Conservation (phyloP, 352 stramenopile genomes). For the Phytophthora citricola region DNA sequence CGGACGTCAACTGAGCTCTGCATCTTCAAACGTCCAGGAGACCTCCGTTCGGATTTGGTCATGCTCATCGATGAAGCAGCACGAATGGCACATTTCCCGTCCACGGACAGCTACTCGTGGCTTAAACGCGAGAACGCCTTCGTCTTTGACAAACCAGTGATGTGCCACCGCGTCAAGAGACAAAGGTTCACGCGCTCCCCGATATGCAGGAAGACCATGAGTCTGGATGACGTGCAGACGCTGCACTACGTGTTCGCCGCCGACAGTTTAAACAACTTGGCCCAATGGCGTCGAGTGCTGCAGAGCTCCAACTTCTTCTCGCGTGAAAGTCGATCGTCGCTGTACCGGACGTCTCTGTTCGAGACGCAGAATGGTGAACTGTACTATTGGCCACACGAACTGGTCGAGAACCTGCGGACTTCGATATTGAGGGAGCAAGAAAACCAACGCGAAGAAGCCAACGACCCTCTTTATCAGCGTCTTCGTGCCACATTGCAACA, state of each 20-base stretch:
- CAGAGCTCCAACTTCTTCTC: constrained; percentile 35
- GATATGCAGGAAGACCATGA: constrained; percentile 54
- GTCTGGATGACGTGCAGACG: constrained; percentile 42
- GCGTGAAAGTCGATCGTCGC: constrained; percentile 15
- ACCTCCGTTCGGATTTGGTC: constrained; percentile 39
- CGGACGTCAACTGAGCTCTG: constrained; percentile 62
- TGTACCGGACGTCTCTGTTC: constrained; percentile 26
- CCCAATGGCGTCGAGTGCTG: constrained; percentile 47
- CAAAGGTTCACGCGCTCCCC: constrained; percentile 50
- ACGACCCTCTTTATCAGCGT: constrained; percentile 33
- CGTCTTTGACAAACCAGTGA: constrained; percentile 50
- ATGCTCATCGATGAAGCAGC: constrained; percentile 48
- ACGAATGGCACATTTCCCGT: constrained; percentile 32
- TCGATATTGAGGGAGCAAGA: constrained; percentile 39
- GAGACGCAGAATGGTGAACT: constrained; percentile 40
- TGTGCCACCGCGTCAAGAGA: constrained; percentile 39
- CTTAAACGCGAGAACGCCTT: constrained; percentile 51
- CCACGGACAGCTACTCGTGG: constrained; percentile 44
- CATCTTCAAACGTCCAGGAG: constrained; percentile 46
- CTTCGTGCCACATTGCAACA: constrained; percentile 32
- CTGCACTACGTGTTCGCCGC: constrained; percentile 51
- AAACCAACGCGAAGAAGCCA: constrained; percentile 28
- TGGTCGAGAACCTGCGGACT: constrained; percentile 41
- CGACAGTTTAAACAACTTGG: constrained; percentile 44
- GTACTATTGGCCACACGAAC: constrained; percentile 53